A percentile compares a stretch with the other conserved stretches of the same genome.
phyloP scores from a whole-genome alignment of 2,329 filamentous ascomycete species.

The Venturia oleaginea region DNA sequence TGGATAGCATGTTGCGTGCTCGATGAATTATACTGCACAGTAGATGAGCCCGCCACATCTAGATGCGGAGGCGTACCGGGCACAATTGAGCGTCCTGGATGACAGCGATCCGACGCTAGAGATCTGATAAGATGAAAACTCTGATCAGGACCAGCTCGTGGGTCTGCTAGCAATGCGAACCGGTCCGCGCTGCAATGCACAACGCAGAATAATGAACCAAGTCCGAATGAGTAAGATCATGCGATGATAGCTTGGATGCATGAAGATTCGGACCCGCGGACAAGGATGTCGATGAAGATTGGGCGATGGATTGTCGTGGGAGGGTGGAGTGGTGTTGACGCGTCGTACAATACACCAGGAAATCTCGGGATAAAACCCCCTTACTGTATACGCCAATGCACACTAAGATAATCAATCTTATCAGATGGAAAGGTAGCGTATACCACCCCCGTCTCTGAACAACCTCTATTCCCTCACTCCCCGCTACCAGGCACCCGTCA shows the following conservation, averaged over 20 bases:
- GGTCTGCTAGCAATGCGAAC: background rate
- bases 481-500: too few relatives aligned
- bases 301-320: background rate
- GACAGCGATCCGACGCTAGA: background rate
- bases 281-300: background rate
- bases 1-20: background rate
- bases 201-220: background rate
- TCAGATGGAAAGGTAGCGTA: background rate
- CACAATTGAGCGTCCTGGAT: background rate
- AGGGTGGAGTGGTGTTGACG: background rate
- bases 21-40: too few relatives aligned
- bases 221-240: background rate
- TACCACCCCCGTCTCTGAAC: background rate
- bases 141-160: background rate
- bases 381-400: background rate
- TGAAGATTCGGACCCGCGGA: background rate
- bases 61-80: background rate
- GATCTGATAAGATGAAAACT: slow-evolving; percentile 13
- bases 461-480: background rate
- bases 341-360: background rate
- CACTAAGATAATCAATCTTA: slow-evolving; percentile 1
- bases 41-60: background rate
- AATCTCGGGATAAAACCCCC: background rate
- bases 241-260: background rate
- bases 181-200: background rate